These are phyloP conservation scores for Cystobasidium pallidum DNA, from an alignment of 1,284 basidiomycete genomes.

Conservation along the genomic window DNA sequence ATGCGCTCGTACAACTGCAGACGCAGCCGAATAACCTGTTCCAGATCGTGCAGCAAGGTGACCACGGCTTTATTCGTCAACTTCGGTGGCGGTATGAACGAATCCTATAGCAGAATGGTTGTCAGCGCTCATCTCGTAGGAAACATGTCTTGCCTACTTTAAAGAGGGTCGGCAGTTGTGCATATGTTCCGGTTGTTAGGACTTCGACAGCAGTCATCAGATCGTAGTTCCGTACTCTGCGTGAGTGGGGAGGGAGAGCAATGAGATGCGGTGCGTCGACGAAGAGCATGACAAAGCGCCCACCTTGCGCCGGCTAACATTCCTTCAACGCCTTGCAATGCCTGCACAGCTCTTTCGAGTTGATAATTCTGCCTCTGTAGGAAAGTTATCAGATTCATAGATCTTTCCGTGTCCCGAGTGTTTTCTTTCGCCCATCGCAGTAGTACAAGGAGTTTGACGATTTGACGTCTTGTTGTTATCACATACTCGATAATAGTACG, in stretches of 20 bases:
- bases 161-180: slow-evolving; percentile 73
- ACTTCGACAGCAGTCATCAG: slow-evolving; percentile 85
- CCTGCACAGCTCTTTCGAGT: slow-evolving; percentile 71
- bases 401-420: slow-evolving; percentile 24
- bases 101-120: slow-evolving; percentile 61
- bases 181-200: slow-evolving; percentile 77
- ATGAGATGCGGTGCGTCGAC: too few species aligned
- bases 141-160: slow-evolving; percentile 62
- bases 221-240: slow-evolving; percentile 82
- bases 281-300: slow-evolving; percentile 26
- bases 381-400: slow-evolving; percentile 75
- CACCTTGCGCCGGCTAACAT: slow-evolving; percentile 57
- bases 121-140: slow-evolving; percentile 32
- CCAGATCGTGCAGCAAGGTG: slow-evolving; percentile 70
- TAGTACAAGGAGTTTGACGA: slow-evolving; percentile 83
- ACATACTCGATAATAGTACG: slow-evolving; percentile 82
- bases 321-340: slow-evolving; percentile 68
- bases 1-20: slow-evolving; percentile 59
- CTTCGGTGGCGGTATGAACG: slow-evolving; percentile 67
- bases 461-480: slow-evolving; percentile 81
- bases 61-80: slow-evolving; percentile 69
- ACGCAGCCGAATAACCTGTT: slow-evolving; percentile 74
- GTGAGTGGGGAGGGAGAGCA: slow-evolving; percentile 49
- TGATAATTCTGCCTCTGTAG: slow-evolving; percentile 80
- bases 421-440: slow-evolving; percentile 65